Conservation (phyloP, 768 basidiomycete species). For the Phanerochaete sordida region DNA sequence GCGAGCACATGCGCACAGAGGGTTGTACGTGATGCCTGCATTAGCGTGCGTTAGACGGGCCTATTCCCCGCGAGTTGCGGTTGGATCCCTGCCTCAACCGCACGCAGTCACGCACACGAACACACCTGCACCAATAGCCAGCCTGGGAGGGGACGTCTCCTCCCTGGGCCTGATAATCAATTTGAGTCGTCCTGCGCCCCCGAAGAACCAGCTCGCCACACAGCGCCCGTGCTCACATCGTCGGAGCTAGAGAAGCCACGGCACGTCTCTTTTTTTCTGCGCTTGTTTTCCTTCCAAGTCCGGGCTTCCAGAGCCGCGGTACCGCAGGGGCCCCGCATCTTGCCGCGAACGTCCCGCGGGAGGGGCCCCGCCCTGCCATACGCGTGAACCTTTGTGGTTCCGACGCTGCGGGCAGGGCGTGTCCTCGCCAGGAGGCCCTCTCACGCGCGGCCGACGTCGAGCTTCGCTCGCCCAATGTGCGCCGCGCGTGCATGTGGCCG, state of each 20-base stretch:
- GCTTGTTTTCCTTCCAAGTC: conserved; percentile 11
- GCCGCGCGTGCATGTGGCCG: conserved; percentile 8
- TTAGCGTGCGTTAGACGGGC: neutral
- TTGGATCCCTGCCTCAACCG: neutral
- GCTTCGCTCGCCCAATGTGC: conserved; percentile 10
- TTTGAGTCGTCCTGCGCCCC: conserved; percentile 4
- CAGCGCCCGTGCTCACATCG: neutral
- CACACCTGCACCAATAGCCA: neutral
- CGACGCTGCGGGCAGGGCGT: neutral
- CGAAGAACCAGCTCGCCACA: neutral
- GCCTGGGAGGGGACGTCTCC: neutral
- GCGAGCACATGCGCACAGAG: neutral
- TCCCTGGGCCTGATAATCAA: conserved; percentile 2
- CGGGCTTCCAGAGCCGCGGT: conserved; percentile 6
- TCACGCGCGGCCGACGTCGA: conserved; percentile 12
- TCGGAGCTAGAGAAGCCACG: conserved; percentile 8
- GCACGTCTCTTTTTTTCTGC: conserved; percentile 4
- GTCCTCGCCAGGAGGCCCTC: conserved; percentile 1
- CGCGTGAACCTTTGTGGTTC: conserved; percentile 5
- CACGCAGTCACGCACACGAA: neutral
- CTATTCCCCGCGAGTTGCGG: conserved; percentile 5
- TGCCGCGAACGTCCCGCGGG: conserved; percentile 14
- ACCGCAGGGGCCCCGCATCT: conserved; percentile 9
- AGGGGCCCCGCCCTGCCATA: conserved; percentile 4
- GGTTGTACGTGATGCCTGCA: neutral